A percentile compares a stretch with the other conserved stretches of the same genome.
These are phyloP conservation scores for Dunaliella primolecta DNA, from an alignment of 139 green algal species.

Conservation along the genomic window DNA sequence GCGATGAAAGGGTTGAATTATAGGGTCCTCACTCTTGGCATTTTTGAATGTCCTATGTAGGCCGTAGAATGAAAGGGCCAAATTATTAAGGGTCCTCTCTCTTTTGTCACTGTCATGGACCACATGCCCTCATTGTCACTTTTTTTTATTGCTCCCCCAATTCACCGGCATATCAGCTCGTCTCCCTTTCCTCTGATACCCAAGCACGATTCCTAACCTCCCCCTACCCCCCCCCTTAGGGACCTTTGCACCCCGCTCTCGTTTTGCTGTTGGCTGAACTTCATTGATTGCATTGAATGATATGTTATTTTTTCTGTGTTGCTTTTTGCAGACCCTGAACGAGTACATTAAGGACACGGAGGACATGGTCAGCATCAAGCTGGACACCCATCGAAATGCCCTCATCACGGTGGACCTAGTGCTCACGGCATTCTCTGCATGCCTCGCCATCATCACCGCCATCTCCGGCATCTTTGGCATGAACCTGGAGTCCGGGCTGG, in stretches of 20 bases:
- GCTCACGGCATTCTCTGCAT: constrained; percentile 73
- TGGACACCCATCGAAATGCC: constrained; percentile 85
- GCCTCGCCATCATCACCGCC: constrained; percentile 65
- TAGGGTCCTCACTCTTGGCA: too few relatives aligned
- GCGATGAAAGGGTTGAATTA: too few relatives aligned
- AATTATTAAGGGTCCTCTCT: too few relatives aligned
- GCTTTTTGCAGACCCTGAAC: constrained; percentile 35
- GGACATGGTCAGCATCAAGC: constrained; percentile 83
- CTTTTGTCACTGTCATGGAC: too few relatives aligned
- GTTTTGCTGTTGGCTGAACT: background rate
- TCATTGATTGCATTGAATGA: background rate
- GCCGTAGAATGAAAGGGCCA: too few relatives aligned
- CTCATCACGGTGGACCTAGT: constrained; percentile 81
- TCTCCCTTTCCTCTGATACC: too few relatives aligned
- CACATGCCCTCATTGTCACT: too few relatives aligned
- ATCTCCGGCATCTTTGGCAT: constrained; percentile 87
- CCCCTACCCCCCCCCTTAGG: too few relatives aligned
- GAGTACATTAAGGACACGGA: constrained; percentile 59
- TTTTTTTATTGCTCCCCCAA: too few relatives aligned
- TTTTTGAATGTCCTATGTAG: too few relatives aligned
- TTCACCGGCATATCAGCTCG: too few relatives aligned
- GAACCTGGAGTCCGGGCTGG: constrained; percentile 72
- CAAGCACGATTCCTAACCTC: too few relatives aligned
- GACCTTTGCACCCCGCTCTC: background rate
- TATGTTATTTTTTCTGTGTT: background rate